These are phyloP conservation scores for Mycena crocata DNA, from an alignment of 768 basidiomycete species.

Conservation along the genomic window DNA sequence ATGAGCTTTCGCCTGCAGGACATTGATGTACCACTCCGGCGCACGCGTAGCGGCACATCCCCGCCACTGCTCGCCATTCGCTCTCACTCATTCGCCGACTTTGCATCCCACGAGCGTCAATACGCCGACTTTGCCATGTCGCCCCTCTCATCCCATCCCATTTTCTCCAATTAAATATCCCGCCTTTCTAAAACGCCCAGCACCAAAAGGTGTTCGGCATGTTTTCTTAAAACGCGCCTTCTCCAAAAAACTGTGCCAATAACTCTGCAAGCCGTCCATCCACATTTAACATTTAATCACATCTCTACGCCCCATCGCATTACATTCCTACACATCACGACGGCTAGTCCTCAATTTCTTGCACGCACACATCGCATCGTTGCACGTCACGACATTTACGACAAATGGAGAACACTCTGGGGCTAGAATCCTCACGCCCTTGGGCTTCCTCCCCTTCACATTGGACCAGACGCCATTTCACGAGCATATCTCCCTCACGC, in stretches of 20 bases:
- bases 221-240: conserved; percentile 17
- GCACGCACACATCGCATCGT: conserved; percentile 48
- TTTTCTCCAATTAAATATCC: conserved; percentile 32
- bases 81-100: conserved; percentile 58
- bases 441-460: conserved; percentile 38
- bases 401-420: conserved; percentile 27
- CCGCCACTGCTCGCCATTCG: conserved; percentile 51
- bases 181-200: conserved; percentile 8
- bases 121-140: conserved; percentile 54
- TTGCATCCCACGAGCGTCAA: conserved; percentile 47
- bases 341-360: conserved; percentile 40
- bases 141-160: conserved; percentile 50
- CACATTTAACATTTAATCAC: conserved; percentile 22
- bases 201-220: conserved; percentile 29
- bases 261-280: conserved; percentile 29
- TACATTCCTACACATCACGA: conserved; percentile 37
- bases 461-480: conserved; percentile 33
- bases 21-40: conserved; percentile 43
- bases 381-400: conserved; percentile 51
- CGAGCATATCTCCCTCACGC: conserved; percentile 28
- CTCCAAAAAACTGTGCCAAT: conserved; percentile 21
- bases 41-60: conserved; percentile 42
- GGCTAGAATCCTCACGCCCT: not conserved
- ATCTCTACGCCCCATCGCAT: conserved; percentile 30
- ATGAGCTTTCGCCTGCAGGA: conserved; percentile 47